Percentiles rank a stretch among this genome's conserved stretches.
phyloP scores from a whole-genome alignment of 164 flowering plant genomes.

The Sextonia rubra region DNA sequence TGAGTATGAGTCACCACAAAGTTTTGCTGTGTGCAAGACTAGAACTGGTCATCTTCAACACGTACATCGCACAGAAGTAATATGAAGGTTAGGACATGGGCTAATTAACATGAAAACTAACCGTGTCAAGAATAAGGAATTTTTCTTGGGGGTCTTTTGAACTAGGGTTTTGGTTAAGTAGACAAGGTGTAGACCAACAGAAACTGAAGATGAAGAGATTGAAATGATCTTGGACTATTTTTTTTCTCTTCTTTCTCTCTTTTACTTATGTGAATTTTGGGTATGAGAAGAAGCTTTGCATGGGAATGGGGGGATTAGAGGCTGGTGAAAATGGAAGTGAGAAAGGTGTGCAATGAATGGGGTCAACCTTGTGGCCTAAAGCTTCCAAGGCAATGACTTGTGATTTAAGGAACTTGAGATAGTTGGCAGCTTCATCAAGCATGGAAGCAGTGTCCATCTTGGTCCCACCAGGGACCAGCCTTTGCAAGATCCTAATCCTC shows the following conservation, averaged over 20 bases:
- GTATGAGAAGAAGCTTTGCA: conserved; percentile 40
- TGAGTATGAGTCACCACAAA: not conserved
- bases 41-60: not conserved
- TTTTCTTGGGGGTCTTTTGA: not conserved
- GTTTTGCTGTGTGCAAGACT: not conserved
- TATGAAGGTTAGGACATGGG: not conserved
- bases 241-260: not conserved
- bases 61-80: not conserved
- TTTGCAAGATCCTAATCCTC: conserved; percentile 80
- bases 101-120: not conserved
- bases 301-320: conserved; percentile 42
- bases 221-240: conserved; percentile 5
- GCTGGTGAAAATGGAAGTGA: conserved; percentile 30
- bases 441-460: conserved; percentile 99
- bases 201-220: not conserved
- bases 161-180: not conserved
- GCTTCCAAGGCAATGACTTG: conserved; percentile 72
- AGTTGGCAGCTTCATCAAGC: conserved; percentile 99
- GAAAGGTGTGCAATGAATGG: conserved; percentile 20
- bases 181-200: not conserved
- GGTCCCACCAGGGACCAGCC: conserved; percentile 85
- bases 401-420: conserved; percentile 80
- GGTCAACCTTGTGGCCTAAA: conserved; percentile 42
- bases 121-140: not conserved
- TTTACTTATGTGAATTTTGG: conserved; percentile 21